Evolutionary conservation across 495 filamentous ascomycete species (phyloP).

Genomic region (Lepraria neglecta): DNA sequence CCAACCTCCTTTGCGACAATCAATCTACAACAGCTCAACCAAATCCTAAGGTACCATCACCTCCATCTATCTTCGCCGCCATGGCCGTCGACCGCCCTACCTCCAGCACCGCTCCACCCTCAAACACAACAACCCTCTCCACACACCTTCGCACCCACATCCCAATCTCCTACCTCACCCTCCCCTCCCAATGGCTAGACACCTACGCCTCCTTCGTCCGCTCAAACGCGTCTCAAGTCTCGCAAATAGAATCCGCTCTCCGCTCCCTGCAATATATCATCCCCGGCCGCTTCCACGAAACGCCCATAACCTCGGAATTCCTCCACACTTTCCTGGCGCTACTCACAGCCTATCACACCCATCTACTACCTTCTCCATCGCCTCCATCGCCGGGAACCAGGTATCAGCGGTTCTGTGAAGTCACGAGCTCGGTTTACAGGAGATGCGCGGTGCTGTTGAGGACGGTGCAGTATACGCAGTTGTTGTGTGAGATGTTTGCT

Average conservation of each 20-base stretch:
- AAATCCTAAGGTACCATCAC: not conserved
- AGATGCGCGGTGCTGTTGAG: constrained; percentile 72
- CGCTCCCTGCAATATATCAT: constrained; percentile 93
- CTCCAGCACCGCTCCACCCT: not conserved
- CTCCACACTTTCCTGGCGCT: constrained; percentile 84
- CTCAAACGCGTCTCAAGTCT: constrained; percentile 84
- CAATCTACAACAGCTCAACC: not conserved
- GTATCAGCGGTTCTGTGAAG: constrained; percentile 86
- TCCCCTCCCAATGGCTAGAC: constrained; percentile 67
- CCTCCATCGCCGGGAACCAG: constrained; percentile 65
- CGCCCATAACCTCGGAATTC: constrained; percentile 89
- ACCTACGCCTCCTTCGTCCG: constrained; percentile 90
- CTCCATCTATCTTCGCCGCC: not conserved
- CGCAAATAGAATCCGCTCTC: constrained; percentile 86
- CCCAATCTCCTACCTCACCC: constrained; percentile 34
- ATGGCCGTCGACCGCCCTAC: constrained; percentile 16
- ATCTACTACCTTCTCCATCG: constrained; percentile 65
- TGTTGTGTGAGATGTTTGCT: constrained; percentile 80
- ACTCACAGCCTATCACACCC: constrained; percentile 90
- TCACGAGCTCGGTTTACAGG: constrained; percentile 66
- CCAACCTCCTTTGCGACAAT: constrained; percentile 4
- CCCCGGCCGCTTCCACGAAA: constrained; percentile 87
- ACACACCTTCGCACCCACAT: constrained; percentile 15
- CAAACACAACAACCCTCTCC: constrained; percentile 6
- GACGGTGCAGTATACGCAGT: constrained; percentile 86